phyloP scores from a whole-genome alignment of 331 rosid species.

The Arachis monticola region DNA sequence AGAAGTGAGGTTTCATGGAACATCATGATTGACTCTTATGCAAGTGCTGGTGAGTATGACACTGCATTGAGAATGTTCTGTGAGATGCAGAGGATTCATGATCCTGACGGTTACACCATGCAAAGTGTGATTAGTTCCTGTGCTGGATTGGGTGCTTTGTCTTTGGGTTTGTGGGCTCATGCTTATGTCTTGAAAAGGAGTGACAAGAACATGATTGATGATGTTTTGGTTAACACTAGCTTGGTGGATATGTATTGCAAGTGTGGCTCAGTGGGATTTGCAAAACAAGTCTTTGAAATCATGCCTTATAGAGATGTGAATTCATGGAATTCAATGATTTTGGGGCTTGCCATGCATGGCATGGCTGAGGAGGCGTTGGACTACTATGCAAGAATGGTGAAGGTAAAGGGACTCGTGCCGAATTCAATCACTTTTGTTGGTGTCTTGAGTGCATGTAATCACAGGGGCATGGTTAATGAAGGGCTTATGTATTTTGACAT shows the following conservation, averaged over 20 bases:
- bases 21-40: slow-evolving; percentile 68
- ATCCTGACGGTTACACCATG: slow-evolving; percentile 80
- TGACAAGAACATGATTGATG: slow-evolving; percentile 35
- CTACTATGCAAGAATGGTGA: slow-evolving; percentile 53
- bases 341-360: slow-evolving; percentile 76
- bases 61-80: slow-evolving; percentile 56
- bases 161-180: slow-evolving; percentile 86
- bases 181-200: slow-evolving; percentile 59
- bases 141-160: slow-evolving; percentile 73
- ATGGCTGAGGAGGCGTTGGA: slow-evolving; percentile 60
- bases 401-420: slow-evolving; percentile 46
- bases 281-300: slow-evolving; percentile 64
- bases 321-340: slow-evolving; percentile 77
- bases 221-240: slow-evolving; percentile 62
- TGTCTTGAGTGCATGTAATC: slow-evolving; percentile 78
- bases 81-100: slow-evolving; percentile 59
- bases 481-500: slow-evolving; percentile 60
- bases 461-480: slow-evolving; percentile 66
- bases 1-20: slow-evolving; percentile 83
- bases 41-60: slow-evolving; percentile 55
- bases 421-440: slow-evolving; percentile 81
- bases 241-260: slow-evolving; percentile 86
- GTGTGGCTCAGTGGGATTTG: slow-evolving; percentile 71
- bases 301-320: slow-evolving; percentile 60
- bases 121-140: slow-evolving; percentile 80